Base-by-base conservation (phyloP, 1,139 yeast species). In the Meyerozyma athensensis region DNA sequence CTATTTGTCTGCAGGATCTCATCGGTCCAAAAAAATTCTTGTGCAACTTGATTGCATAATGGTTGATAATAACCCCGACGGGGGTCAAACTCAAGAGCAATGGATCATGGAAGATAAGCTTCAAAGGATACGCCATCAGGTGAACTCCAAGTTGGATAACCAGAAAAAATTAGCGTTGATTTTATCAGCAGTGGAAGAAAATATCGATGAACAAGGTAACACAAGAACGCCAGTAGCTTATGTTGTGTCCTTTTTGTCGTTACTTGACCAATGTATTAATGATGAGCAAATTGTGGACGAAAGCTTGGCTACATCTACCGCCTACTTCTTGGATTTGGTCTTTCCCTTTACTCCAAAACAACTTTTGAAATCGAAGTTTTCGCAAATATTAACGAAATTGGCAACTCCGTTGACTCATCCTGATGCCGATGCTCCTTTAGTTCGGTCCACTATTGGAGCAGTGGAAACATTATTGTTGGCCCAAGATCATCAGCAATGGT, bases 111-210 rank as follows among this genome's bases (percentile, higher is more conserved):
- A 85, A 44, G 79, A 74, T 37, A 83, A 75, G 52, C 65, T 87
- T 39, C 71, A 79, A 43, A 81, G 79, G 57, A 79, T 89, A 49
- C 73, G 96, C 57, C 52, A 68, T 6, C 96, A 87, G 53, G 64
- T 74, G 48, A 73, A 64, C 44, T 86, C 96, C 19, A 86, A 86
- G 57, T 66, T 89, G 43, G 86, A 82, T 24, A 86, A 87, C 59
- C 97, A 89, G 63, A 84, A 83, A 55, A 89, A 84, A 39, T 59
- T 68, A 37, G 74, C 76, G n/a, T 54, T 87, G 31, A 82, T 90
- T 43, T 71, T 92, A 38, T 74, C 83, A 14, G 96, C 97, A 3
- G 92, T 92, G 34, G 98, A 92, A 58, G 96, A 87, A 50, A 86
- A 86, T 49, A 72, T 92, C 38, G 73, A 74, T 36, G 90, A 84